Evolutionary conservation across 2,329 filamentous ascomycete genomes (phyloP), one percentile per base, ranked within the genome.

Genomic region (Pseudogymnoascus sp.): DNA sequence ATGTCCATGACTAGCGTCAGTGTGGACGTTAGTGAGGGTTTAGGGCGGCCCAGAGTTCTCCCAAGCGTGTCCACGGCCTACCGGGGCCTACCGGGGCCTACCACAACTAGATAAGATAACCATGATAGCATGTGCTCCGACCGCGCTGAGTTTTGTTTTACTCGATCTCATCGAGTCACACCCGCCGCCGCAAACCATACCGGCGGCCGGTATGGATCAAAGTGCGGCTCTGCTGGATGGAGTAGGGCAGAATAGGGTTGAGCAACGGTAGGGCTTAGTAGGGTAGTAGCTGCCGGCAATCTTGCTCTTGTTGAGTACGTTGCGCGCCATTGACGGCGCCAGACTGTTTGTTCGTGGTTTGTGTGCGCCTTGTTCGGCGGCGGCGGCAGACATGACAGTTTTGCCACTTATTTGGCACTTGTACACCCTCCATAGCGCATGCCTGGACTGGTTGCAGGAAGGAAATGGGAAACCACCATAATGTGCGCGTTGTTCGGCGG

Each of bases 151-250:
- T 21, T 55, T n/a, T n/a, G 37, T 40, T 15, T 48, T 55, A 55
- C 48, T 55, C 48, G 48, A 55, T 55, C 48, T 55, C 48, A 55
- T 55, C 48, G 48, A 55, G 48, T 55, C 48, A 55, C 48, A 55
- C 48, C 18, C 48, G 48, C 29, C 21, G 21, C 21, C 21, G 21
- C 15, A 55, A 55, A 55, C 48, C 21, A 21, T 21, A 21, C 21
- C 21, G 21, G 21, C 48, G 27, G 48, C 48, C 29, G 29, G 48
- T 35, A 33, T 55, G 48, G 48, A 33, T 33, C 48, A 33, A 52
- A 27, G 25, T 52, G 45, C 45, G 45, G 45, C 45, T 52, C 45
- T 52, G 25, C 25, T 13, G 15, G 45, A 45, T 29, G 29, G 25
- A 25, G 12, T 29, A 48, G 25, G 42, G 12, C 15, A 4, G 12